Evolutionary conservation across 768 basidiomycete genomes (phyloP).

Genomic region (Boletales sp.): DNA sequence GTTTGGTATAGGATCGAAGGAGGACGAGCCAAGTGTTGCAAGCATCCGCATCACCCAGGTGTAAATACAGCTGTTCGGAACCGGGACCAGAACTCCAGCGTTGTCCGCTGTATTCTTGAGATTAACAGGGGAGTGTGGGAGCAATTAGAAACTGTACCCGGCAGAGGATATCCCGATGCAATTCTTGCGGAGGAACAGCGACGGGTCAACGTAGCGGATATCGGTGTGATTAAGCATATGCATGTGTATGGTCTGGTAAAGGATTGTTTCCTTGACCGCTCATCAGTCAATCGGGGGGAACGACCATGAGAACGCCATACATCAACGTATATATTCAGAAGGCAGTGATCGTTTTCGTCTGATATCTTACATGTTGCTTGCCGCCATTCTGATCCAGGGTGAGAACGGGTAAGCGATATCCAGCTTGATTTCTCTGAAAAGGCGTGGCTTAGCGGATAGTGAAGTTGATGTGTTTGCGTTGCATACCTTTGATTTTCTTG

Average conservation of each 20-base stretch:
- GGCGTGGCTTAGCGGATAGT: slow-evolving; percentile 1
- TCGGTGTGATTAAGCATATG: slow-evolving; percentile 77
- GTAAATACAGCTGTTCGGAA: slow-evolving; percentile 69
- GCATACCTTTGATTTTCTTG: slow-evolving; percentile 59
- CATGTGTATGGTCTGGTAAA: slow-evolving; percentile 71
- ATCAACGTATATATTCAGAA: slow-evolving; percentile 72
- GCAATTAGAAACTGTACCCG: slow-evolving; percentile 39
- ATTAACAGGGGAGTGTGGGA: slow-evolving; percentile 5
- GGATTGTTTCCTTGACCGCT: slow-evolving; percentile 54
- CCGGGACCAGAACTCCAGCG: slow-evolving; percentile 51
- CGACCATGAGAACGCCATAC: slow-evolving; percentile 37
- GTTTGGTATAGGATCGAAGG: slow-evolving; percentile 74
- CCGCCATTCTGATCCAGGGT: slow-evolving; percentile 61
- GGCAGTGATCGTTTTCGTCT: slow-evolving; percentile 64
- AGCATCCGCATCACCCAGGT: slow-evolving; percentile 60
- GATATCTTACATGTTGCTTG: slow-evolving; percentile 65
- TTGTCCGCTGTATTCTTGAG: slow-evolving; percentile 43
- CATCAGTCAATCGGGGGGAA: slow-evolving; percentile 9
- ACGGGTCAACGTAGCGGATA: slow-evolving; percentile 71
- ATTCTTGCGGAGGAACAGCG: slow-evolving; percentile 72
- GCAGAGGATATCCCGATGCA: slow-evolving; percentile 69
- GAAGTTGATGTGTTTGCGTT: background rate
- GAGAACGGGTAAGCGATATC: slow-evolving; percentile 54
- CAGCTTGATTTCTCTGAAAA: slow-evolving; percentile 67
- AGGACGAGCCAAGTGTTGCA: slow-evolving; percentile 77